A percentile compares a stretch with the other conserved stretches of the same genome.
Evolutionary conservation across 2,329 filamentous ascomycete genomes (phyloP).

Genomic region (Leptographium radiaticola): DNA sequence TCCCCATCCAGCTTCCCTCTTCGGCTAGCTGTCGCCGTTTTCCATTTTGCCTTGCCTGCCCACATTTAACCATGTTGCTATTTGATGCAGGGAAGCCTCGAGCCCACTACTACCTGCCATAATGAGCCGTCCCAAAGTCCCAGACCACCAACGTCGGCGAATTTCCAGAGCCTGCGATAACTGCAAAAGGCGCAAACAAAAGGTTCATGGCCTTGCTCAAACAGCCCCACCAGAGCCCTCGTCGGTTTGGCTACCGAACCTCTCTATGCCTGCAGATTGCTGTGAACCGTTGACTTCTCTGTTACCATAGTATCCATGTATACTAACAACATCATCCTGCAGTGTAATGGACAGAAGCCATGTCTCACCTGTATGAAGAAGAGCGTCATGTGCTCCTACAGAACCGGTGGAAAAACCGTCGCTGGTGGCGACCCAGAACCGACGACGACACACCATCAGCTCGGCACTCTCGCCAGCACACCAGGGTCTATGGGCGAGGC

Average conservation of each 20-base stretch:
- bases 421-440: background rate
- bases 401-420: background rate
- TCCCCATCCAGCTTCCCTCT: too few relatives aligned
- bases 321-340: background rate
- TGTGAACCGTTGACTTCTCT: too few relatives aligned
- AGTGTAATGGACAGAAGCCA: conserved; percentile 47
- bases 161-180: conserved; percentile 51
- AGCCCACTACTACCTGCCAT: background rate
- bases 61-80: background rate
- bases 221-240: too few relatives aligned
- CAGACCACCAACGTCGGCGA: conserved; percentile 47
- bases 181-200: conserved; percentile 55
- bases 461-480: background rate
- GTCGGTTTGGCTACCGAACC: background rate
- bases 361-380: conserved; percentile 47
- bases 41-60: background rate
- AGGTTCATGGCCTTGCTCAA: conserved; percentile 44
- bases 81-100: background rate
- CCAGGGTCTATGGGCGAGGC: background rate
- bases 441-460: background rate
- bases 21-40: background rate
- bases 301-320: background rate
- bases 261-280: background rate
- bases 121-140: conserved; percentile 42
- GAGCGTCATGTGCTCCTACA: conserved; percentile 30